A percentile compares a stretch with the other conserved stretches of the same genome.
phyloP scores from a whole-genome alignment of 495 filamentous ascomycete species.

The Aspergillus hancockii region DNA sequence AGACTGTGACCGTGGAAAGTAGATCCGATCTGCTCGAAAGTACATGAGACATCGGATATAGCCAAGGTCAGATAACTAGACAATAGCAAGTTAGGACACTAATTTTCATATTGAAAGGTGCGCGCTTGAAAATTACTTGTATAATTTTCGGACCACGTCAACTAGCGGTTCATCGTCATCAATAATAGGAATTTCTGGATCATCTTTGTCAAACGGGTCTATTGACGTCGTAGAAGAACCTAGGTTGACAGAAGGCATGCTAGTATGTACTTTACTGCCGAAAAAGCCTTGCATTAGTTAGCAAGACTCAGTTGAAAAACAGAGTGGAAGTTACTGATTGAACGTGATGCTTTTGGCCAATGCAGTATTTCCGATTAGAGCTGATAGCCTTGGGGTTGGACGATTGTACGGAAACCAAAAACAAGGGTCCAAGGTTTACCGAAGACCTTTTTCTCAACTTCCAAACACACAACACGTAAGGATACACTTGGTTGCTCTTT shows the following conservation, averaged over 20 bases:
- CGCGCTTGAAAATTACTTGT: conserved; percentile 46
- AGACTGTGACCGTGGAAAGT: conserved; percentile 65
- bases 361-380: background rate
- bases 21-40: conserved; percentile 78
- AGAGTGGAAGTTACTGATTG: background rate
- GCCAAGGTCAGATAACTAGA: conserved; percentile 65
- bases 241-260: conserved; percentile 8
- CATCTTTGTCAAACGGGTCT: conserved; percentile 19
- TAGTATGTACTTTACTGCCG: background rate
- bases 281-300: background rate
- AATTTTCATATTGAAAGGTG: background rate
- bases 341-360: background rate
- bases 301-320: background rate
- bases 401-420: background rate
- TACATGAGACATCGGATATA: conserved; percentile 63
- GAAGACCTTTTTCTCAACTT: background rate
- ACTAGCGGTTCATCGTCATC: conserved; percentile 63
- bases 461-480: background rate
- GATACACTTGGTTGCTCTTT: background rate
- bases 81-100: conserved; percentile 6
- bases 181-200: conserved; percentile 59
- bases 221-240: conserved; percentile 18
- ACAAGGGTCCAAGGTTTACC: background rate
- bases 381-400: background rate
- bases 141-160: conserved; percentile 67